Conservation (phyloP, 139 green algal genomes). For the Mychonastes homosphaera region DNA sequence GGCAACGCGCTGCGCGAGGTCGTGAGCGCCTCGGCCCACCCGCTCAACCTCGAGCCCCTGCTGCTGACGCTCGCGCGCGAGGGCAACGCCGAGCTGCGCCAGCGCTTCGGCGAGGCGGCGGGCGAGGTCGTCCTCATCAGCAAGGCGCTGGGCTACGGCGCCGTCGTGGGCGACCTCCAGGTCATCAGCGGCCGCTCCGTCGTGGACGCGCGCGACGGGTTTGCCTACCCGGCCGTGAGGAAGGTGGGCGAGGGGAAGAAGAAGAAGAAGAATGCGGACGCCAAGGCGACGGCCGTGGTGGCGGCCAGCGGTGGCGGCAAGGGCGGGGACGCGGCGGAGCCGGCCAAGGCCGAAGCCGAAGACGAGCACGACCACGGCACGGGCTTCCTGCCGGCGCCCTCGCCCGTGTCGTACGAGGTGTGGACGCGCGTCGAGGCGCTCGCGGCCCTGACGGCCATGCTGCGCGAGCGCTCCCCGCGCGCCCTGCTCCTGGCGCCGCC, state of each 20-base stretch:
- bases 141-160: slow-evolving; percentile 2
- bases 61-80: slow-evolving; percentile 16
- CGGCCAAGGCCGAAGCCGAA: neutral
- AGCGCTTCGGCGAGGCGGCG: slow-evolving; percentile 3
- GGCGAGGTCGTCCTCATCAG: slow-evolving; percentile 17
- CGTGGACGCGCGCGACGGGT: slow-evolving; percentile 8
- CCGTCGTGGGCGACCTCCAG: slow-evolving; percentile 11
- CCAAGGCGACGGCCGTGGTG: neutral
- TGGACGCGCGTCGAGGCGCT: slow-evolving; percentile 21
- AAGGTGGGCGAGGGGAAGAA: too few species aligned
- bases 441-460: slow-evolving; percentile 12
- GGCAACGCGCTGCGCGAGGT: slow-evolving; percentile 16
- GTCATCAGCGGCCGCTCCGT: neutral
- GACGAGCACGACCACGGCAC: neutral
- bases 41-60: slow-evolving; percentile 19
- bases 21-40: slow-evolving; percentile 10
- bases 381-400: neutral
- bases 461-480: slow-evolving; percentile 7
- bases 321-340: neutral
- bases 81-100: slow-evolving; percentile 2
- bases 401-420: slow-evolving; percentile 5
- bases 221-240: slow-evolving; percentile 16
- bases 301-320: too few species aligned
- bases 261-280: too few species aligned
- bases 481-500: slow-evolving; percentile 4